phyloP scores from a whole-genome alignment of 2,329 filamentous ascomycete species.

The Zymoseptoria ardabiliae region DNA sequence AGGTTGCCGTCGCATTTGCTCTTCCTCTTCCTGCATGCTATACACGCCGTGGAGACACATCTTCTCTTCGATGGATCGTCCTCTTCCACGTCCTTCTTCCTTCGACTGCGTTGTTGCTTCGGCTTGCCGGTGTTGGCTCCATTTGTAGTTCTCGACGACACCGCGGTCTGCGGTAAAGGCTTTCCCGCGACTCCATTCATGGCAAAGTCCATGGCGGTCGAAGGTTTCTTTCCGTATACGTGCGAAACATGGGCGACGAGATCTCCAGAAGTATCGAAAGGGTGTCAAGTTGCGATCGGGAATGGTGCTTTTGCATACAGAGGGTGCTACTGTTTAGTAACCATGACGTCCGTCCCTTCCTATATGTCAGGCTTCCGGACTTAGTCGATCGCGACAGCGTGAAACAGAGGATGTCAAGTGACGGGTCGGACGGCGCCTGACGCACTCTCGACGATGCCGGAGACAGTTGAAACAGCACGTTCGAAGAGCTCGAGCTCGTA shows the following conservation, averaged over 20 bases:
- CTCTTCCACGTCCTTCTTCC: constrained; percentile 19
- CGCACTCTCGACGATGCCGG: too few relatives aligned
- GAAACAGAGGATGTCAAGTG: neutral
- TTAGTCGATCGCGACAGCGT: neutral
- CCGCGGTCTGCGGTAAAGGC: neutral
- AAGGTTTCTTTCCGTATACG: neutral
- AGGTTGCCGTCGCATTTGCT: constrained; percentile 74
- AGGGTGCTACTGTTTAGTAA: neutral
- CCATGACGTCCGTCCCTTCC: neutral
- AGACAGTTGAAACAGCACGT: neutral
- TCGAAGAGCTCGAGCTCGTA: neutral
- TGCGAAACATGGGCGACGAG: neutral
- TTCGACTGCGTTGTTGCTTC: constrained; percentile 18
- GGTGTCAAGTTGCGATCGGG: neutral
- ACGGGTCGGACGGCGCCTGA: neutral
- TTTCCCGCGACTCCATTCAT: neutral
- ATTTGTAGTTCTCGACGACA: neutral
- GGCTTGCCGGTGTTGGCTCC: constrained; percentile 13
- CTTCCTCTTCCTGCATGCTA: constrained; percentile 31
- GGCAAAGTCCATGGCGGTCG: neutral
- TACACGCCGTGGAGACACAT: constrained; percentile 33
- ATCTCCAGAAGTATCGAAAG: neutral
- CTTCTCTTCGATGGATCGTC: constrained; percentile 38
- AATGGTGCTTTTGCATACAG: neutral
- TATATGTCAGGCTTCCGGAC: neutral